A percentile compares a stretch with the other conserved stretches of the same genome.
Conservation (phyloP, 2,329 filamentous ascomycete genomes). For the Aspergillus uvarum region DNA sequence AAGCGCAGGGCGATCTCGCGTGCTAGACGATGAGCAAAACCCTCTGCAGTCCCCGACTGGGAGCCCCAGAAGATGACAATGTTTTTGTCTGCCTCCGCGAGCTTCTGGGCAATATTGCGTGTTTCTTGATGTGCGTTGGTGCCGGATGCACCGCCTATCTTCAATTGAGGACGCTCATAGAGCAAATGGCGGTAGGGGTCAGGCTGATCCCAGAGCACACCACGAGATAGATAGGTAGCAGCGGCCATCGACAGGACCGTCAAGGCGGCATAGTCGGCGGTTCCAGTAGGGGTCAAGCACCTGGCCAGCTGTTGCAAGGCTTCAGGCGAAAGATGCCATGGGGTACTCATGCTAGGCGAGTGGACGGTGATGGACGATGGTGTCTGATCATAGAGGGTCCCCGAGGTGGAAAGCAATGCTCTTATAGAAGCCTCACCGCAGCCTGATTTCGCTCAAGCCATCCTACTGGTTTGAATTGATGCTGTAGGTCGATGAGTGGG, state of each 20-base stretch:
- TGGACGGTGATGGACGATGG: not conserved
- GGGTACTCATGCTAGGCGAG: slow-evolving; percentile 1
- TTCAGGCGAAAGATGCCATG: slow-evolving; percentile 17
- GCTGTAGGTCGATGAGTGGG: too few relatives aligned
- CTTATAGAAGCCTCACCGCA: too few relatives aligned
- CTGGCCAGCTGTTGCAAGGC: slow-evolving; percentile 21
- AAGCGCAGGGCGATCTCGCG: slow-evolving; percentile 90
- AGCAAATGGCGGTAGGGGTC: slow-evolving; percentile 52
- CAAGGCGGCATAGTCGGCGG: slow-evolving; percentile 39
- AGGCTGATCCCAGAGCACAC: slow-evolving; percentile 49
- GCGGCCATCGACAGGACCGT: slow-evolving; percentile 38
- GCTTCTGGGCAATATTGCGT: slow-evolving; percentile 48
- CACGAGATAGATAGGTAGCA: slow-evolving; percentile 44
- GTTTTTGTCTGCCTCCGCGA: slow-evolving; percentile 55
- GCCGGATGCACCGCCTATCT: slow-evolving; percentile 25
- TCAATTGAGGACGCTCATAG: slow-evolving; percentile 52
- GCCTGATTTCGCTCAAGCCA: too few relatives aligned
- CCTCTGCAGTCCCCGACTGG: slow-evolving; percentile 91
- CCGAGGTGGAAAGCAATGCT: too few relatives aligned
- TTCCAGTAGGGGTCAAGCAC: slow-evolving; percentile 20
- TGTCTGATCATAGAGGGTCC: too few relatives aligned
- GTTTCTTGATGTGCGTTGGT: slow-evolving; percentile 35
- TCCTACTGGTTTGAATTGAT: too few relatives aligned
- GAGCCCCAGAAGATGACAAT: slow-evolving; percentile 93
- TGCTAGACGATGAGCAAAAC: slow-evolving; percentile 84